Conservation (phyloP, 495 filamentous ascomycete genomes). For the Penicillium verhagenii region DNA sequence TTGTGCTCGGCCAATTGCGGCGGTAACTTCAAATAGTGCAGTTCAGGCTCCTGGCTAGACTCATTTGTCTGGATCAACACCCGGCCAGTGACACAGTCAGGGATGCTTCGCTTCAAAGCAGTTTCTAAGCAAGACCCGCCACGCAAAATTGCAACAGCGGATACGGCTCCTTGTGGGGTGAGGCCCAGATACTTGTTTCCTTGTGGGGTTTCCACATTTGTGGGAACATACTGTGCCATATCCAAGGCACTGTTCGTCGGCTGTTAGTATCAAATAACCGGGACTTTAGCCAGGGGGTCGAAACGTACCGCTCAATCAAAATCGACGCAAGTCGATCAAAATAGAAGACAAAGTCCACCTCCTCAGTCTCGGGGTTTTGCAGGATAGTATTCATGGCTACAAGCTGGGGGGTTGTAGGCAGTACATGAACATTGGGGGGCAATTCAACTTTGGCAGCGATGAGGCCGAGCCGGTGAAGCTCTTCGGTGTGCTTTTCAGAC, state of each 20-base stretch:
- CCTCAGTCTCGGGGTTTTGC: slow-evolving; percentile 71
- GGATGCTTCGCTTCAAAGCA: slow-evolving; percentile 82
- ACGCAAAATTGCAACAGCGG: slow-evolving; percentile 83
- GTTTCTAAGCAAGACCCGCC: slow-evolving; percentile 86
- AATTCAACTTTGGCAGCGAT: slow-evolving; percentile 68
- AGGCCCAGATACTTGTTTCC: slow-evolving; percentile 67
- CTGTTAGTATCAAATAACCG: slow-evolving; percentile 4
- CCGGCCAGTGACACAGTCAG: slow-evolving; percentile 86
- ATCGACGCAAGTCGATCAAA: slow-evolving; percentile 83
- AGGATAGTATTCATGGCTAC: slow-evolving; percentile 87
- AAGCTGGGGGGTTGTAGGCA: slow-evolving; percentile 75
- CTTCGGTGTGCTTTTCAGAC: slow-evolving; percentile 74
- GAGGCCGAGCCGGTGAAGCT: slow-evolving; percentile 68
- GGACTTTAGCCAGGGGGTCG: neutral
- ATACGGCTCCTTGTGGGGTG: slow-evolving; percentile 63
- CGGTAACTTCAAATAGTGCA: slow-evolving; percentile 83
- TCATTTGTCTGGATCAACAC: slow-evolving; percentile 87
- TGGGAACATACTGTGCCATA: slow-evolving; percentile 60
- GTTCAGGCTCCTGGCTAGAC: slow-evolving; percentile 80
- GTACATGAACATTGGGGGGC: slow-evolving; percentile 66
- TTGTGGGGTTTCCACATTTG: slow-evolving; percentile 65
- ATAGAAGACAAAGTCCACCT: slow-evolving; percentile 95
- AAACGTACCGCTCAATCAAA: slow-evolving; percentile 73
- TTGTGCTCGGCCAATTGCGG: slow-evolving; percentile 66
- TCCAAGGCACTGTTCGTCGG: slow-evolving; percentile 61